Evolutionary conservation across 768 basidiomycete species (phyloP).

Genomic region (Dendrothele bispora): DNA sequence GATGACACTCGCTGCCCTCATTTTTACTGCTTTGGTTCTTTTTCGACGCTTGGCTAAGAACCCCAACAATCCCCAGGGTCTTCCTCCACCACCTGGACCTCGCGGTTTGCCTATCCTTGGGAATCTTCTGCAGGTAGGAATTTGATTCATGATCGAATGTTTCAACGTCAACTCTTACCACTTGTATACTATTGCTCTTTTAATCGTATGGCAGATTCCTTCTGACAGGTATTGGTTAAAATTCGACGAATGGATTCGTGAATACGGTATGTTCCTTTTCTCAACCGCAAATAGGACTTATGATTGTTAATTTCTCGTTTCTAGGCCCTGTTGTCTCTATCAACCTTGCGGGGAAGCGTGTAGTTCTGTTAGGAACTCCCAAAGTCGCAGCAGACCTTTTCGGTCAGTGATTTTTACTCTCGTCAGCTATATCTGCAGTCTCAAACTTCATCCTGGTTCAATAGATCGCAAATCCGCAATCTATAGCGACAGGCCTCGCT

Average conservation of each 20-base stretch:
- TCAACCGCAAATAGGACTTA: background rate
- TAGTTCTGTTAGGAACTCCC: background rate
- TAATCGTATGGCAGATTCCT: constrained; percentile 4
- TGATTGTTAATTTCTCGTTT: background rate
- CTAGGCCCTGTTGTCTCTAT: background rate
- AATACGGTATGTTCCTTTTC: constrained; percentile 2
- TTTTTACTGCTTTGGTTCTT: background rate
- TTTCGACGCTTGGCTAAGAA: background rate
- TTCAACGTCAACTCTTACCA: too few species aligned
- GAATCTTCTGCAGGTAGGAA: background rate
- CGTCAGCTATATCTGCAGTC: background rate
- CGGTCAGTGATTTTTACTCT: too few species aligned
- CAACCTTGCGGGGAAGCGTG: background rate
- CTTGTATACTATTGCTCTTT: background rate
- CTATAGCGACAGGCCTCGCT: background rate
- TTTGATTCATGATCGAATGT: background rate
- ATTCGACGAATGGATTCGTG: constrained; percentile 6
- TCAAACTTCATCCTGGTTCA: background rate
- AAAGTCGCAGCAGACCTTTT: background rate
- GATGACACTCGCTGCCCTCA: too few species aligned
- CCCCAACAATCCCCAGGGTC: background rate
- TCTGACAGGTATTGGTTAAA: constrained; percentile 5
- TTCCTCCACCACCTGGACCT: background rate
- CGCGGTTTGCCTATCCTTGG: background rate
- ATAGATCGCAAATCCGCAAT: background rate